Evolutionary conservation across 805 yeast species (phyloP).

Genomic region (Zygosaccharomyces lentus): DNA sequence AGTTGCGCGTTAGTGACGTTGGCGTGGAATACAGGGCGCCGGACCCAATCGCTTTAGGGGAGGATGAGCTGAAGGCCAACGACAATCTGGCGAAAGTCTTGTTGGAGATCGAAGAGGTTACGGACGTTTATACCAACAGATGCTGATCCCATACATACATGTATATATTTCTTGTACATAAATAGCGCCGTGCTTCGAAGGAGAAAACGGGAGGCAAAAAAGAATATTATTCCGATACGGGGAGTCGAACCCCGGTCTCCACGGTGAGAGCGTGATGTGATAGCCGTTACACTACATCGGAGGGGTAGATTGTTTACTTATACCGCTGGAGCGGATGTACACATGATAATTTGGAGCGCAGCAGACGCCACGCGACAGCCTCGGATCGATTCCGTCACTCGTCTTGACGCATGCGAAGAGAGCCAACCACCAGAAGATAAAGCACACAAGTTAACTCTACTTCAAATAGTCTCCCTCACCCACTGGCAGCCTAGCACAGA

Average conservation of each 20-base stretch:
- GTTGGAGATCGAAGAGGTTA: constrained; percentile 81
- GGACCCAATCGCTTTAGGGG: constrained; percentile 52
- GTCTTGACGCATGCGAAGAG: too few species aligned
- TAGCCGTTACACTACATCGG: constrained; percentile 38
- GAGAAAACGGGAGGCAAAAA: not conserved
- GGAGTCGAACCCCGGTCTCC: constrained; percentile 39
- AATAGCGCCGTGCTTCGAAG: not conserved
- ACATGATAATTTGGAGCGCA: too few species aligned
- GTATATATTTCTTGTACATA: constrained; percentile 1
- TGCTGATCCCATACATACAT: not conserved
- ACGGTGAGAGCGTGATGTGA: constrained; percentile 38
- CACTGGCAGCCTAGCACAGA: too few species aligned
- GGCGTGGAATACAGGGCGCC: constrained; percentile 66
- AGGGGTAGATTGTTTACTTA: constrained; percentile 4
- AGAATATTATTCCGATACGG: constrained; percentile 35
- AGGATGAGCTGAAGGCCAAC: constrained; percentile 48
- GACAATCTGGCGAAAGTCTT: constrained; percentile 55
- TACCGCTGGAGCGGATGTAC: too few species aligned
- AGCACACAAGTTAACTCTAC: too few species aligned
- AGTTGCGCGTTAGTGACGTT: constrained; percentile 61
- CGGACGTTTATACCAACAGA: constrained; percentile 68
- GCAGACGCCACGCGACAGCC: too few species aligned
- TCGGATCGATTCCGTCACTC: too few species aligned
- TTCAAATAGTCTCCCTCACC: too few species aligned
- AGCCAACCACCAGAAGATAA: too few species aligned